Conservation (phyloP, 2,329 filamentous ascomycete species). For the Thelonectria blattea region DNA sequence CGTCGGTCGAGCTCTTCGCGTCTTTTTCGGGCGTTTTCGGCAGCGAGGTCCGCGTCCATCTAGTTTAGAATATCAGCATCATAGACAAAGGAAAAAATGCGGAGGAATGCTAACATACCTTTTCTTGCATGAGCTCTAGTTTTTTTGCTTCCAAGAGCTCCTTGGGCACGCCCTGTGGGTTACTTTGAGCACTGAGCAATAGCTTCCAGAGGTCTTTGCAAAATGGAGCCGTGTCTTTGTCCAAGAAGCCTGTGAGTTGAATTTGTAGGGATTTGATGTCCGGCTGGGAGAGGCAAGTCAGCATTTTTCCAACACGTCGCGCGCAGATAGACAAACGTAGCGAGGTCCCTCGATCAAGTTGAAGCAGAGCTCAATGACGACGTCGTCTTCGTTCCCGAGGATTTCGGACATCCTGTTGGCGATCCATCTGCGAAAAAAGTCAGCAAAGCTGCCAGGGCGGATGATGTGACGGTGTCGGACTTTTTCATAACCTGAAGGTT, state of each 20-base stretch:
- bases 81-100: background rate
- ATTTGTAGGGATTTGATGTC: constrained; percentile 97
- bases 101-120: constrained; percentile 60
- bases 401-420: constrained; percentile 85
- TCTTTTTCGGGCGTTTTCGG: constrained; percentile 74
- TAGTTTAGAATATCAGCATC: constrained; percentile 41
- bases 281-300: constrained; percentile 62
- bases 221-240: constrained; percentile 86
- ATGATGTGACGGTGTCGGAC: constrained; percentile 54
- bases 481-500: constrained; percentile 98
- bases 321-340: constrained; percentile 64
- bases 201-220: constrained; percentile 95
- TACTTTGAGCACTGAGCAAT: constrained; percentile 86
- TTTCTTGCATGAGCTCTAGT: constrained; percentile 90
- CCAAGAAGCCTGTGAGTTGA: constrained; percentile 91
- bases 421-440: constrained; percentile 77
- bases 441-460: constrained; percentile 16
- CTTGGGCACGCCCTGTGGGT: constrained; percentile 89
- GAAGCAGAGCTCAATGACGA: constrained; percentile 86
- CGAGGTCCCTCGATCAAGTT: constrained; percentile 74
- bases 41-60: constrained; percentile 83
- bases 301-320: constrained; percentile 30
- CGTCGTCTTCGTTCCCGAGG: constrained; percentile 91
- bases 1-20: constrained; percentile 74
- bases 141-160: constrained; percentile 97